Percentiles rank a stretch among this genome's conserved stretches.
Evolutionary conservation across 2,329 filamentous ascomycete genomes (phyloP).

Genomic region (Coniochaeta ligniaria): DNA sequence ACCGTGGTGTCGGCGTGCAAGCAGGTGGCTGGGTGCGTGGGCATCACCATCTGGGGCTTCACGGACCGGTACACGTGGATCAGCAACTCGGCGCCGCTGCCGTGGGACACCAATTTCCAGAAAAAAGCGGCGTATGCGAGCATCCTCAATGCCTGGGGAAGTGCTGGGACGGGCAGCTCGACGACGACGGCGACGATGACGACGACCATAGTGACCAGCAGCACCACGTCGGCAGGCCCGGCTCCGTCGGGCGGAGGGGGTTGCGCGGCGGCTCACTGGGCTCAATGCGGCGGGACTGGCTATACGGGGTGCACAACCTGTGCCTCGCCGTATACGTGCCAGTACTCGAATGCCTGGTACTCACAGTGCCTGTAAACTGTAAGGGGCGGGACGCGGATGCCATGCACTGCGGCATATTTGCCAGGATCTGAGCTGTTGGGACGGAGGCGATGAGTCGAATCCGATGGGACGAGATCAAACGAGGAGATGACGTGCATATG

Average conservation of each 20-base stretch:
- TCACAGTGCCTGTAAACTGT: constrained; percentile 26
- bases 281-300: constrained; percentile 25
- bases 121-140: constrained; percentile 10
- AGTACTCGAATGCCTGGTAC: constrained; percentile 23
- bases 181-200: neutral
- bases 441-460: neutral
- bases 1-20: constrained; percentile 17
- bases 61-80: constrained; percentile 26
- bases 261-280: constrained; percentile 15
- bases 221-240: neutral
- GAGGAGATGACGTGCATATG: too few species aligned
- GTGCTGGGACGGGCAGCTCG: neutral
- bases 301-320: constrained; percentile 24
- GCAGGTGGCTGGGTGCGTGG: constrained; percentile 20
- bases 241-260: neutral
- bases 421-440: neutral
- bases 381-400: neutral
- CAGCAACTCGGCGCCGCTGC: constrained; percentile 4
- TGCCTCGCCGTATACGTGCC: constrained; percentile 19
- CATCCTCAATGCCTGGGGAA: constrained; percentile 5
- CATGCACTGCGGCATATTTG: neutral
- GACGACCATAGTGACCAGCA: neutral
- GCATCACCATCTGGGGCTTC: constrained; percentile 28
- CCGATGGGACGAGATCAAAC: too few species aligned
- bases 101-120: constrained; percentile 7